Conservation (phyloP, 768 basidiomycete genomes). For the Boletus pseudopeckii region DNA sequence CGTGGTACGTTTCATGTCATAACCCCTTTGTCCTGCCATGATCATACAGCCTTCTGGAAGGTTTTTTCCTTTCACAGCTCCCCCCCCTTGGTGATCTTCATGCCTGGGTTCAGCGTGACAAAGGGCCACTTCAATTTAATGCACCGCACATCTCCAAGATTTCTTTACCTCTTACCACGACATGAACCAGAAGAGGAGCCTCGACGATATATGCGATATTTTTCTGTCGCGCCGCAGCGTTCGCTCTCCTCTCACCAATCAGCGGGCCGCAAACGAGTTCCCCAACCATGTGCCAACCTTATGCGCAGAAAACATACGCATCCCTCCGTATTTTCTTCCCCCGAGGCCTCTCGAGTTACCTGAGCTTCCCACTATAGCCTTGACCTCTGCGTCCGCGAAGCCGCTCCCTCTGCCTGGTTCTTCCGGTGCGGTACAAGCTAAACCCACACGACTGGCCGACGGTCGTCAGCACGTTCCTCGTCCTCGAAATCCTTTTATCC, state of each 20-base stretch:
- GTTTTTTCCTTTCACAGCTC: conserved; percentile 14
- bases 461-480: conserved; percentile 56
- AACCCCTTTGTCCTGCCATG: conserved; percentile 22
- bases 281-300: conserved; percentile 2
- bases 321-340: conserved; percentile 8
- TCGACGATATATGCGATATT: conserved; percentile 30
- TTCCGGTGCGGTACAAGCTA: conserved; percentile 15
- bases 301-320: conserved; percentile 5
- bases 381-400: conserved; percentile 1
- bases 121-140: conserved; percentile 16
- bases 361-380: background rate
- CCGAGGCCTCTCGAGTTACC: conserved; percentile 8
- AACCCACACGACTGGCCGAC: conserved; percentile 13
- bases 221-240: conserved; percentile 24
- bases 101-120: conserved; percentile 8
- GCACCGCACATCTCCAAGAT: background rate
- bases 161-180: conserved; percentile 17
- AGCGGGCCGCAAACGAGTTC: conserved; percentile 11
- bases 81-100: conserved; percentile 12
- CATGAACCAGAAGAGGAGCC: conserved; percentile 29
- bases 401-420: conserved; percentile 29
- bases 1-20: conserved; percentile 2
- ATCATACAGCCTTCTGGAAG: conserved; percentile 8
- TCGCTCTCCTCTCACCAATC: conserved; percentile 4
- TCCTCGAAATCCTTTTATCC: conserved; percentile 75